These are phyloP conservation scores for Podaxis sp. DNA, from an alignment of 768 basidiomycete genomes.

Conservation along the genomic window DNA sequence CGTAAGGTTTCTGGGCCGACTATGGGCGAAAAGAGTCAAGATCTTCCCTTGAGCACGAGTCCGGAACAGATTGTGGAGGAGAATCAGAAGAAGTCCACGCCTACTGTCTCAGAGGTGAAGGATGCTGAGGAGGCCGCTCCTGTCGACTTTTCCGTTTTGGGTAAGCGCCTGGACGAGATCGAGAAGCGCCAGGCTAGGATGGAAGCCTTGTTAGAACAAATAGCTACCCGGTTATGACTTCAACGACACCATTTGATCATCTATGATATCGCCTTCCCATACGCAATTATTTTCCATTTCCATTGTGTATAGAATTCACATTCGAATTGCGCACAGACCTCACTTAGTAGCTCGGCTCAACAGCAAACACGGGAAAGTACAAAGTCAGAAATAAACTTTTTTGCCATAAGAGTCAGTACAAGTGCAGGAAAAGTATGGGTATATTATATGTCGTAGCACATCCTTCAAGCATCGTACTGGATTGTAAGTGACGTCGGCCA, in stretches of 20 bases:
- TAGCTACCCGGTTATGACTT: slow-evolving; percentile 27
- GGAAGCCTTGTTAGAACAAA: slow-evolving; percentile 39
- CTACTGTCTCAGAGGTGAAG: slow-evolving; percentile 10
- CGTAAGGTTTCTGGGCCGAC: neutral
- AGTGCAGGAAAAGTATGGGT: neutral
- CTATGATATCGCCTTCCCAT: neutral
- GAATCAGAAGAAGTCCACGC: slow-evolving; percentile 3
- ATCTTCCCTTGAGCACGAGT: slow-evolving; percentile 3
- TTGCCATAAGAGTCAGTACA: neutral
- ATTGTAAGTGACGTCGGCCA: slow-evolving; percentile 72
- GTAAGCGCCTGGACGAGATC: slow-evolving; percentile 31
- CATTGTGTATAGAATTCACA: neutral
- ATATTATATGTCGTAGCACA: neutral
- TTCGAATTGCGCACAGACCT: neutral
- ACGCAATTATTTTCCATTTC: neutral
- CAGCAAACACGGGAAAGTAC: neutral
- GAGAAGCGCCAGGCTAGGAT: slow-evolving; percentile 48
- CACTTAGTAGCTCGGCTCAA: neutral
- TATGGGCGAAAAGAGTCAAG: slow-evolving; percentile 14
- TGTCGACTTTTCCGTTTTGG: neutral
- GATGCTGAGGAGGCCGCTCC: slow-evolving; percentile 2
- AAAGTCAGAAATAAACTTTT: neutral
- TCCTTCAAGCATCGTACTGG: slow-evolving; percentile 36
- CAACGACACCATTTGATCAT: neutral
- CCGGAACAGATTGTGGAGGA: slow-evolving; percentile 17